Evolutionary conservation across 495 filamentous ascomycete genomes (phyloP).

Genomic region (Penicillium coffeae): DNA sequence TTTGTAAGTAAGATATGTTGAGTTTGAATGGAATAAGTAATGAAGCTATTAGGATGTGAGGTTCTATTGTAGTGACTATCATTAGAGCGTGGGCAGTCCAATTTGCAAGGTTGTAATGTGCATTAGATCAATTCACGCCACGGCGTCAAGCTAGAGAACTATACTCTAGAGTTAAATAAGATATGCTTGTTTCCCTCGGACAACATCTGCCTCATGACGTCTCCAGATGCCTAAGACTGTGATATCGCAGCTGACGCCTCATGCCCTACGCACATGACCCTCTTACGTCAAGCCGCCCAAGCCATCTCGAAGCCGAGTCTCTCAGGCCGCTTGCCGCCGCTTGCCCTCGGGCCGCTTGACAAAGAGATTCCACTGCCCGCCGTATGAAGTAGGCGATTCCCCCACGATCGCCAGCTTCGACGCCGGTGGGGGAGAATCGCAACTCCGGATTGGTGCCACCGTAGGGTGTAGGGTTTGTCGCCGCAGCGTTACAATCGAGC

Average conservation of each 20-base stretch:
- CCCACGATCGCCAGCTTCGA: constrained; percentile 8
- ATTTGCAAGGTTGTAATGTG: no score
- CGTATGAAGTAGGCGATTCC: constrained; percentile 12
- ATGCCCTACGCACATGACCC: constrained; percentile 16
- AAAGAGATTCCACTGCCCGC: constrained; percentile 20
- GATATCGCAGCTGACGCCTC: constrained; percentile 9
- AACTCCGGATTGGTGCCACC: no score
- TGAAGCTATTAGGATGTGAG: no score
- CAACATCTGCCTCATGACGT: neutral
- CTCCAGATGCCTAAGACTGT: neutral
- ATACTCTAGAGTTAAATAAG: no score
- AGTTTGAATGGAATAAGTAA: neutral
- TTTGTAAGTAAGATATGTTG: neutral
- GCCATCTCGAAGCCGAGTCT: constrained; percentile 6
- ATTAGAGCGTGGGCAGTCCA: no score
- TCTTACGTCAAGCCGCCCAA: constrained; percentile 13
- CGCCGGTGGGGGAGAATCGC: constrained; percentile 1
- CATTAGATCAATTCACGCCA: no score
- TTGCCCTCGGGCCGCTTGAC: constrained; percentile 25
- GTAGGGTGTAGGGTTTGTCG: neutral
- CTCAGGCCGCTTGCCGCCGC: constrained; percentile 24
- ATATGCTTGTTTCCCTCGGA: neutral
- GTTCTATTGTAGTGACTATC: no score
- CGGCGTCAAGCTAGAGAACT: no score
- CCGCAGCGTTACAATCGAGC: neutral